A percentile compares a stretch with the other conserved stretches of the same genome.
These are phyloP conservation scores for Pestalotiopsis sp. DNA, from an alignment of 2,329 filamentous ascomycete species.

Conservation along the genomic window DNA sequence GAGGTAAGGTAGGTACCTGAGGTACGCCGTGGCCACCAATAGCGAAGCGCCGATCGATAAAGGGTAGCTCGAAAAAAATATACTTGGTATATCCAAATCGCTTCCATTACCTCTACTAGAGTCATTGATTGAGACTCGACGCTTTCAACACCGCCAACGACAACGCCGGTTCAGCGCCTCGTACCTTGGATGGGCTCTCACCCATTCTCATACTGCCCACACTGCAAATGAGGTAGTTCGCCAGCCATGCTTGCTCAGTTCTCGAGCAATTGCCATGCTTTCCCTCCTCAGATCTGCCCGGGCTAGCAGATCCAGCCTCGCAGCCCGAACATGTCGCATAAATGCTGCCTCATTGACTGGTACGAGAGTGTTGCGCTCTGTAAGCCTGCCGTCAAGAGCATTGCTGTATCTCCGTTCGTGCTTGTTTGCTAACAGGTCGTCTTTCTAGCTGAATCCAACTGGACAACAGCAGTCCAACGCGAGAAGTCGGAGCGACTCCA, in stretches of 20 bases:
- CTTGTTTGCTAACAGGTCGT: background rate
- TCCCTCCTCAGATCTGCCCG: constrained; percentile 24
- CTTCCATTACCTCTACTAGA: background rate
- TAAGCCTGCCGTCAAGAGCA: background rate
- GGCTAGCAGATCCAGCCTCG: constrained; percentile 25
- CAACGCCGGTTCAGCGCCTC: background rate
- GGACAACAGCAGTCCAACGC: background rate
- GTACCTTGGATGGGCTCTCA: background rate
- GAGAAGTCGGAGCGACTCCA: background rate
- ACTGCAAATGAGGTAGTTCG: background rate
- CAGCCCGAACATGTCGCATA: constrained; percentile 17
- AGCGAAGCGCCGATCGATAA: background rate
- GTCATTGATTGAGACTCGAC: constrained; percentile 1
- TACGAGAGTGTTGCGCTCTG: background rate
- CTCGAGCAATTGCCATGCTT: constrained; percentile 27
- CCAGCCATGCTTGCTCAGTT: constrained; percentile 26
- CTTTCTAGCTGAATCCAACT: background rate
- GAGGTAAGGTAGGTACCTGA: background rate
- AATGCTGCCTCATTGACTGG: constrained; percentile 28
- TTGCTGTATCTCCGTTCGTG: background rate
- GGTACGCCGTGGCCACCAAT: background rate
- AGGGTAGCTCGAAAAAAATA: background rate
- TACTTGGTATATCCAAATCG: background rate
- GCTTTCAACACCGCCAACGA: background rate
- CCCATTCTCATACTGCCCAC: background rate